These are phyloP conservation scores for Cladosporium sp. DNA, from an alignment of 2,329 filamentous ascomycete genomes.

Conservation along the genomic window DNA sequence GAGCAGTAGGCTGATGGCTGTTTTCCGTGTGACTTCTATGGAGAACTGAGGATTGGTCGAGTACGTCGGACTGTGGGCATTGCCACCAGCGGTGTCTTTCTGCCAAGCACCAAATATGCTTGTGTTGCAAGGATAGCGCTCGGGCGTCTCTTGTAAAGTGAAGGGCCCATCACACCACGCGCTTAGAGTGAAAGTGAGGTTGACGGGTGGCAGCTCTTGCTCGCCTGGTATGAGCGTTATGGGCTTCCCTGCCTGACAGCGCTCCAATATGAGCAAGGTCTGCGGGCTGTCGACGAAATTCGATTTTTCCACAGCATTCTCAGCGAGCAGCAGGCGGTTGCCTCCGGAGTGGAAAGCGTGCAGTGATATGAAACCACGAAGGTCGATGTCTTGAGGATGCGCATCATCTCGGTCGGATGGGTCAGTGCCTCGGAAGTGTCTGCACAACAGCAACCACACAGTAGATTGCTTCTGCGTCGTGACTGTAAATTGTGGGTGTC, in stretches of 20 bases:
- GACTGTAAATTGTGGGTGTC: constrained; percentile 62
- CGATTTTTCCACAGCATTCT: constrained; percentile 69
- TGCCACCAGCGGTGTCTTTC: constrained; percentile 77
- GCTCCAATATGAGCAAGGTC: constrained; percentile 75
- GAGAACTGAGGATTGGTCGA: constrained; percentile 85
- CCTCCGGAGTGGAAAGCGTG: constrained; percentile 75
- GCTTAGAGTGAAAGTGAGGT: constrained; percentile 84
- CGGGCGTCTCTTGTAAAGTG: constrained; percentile 60
- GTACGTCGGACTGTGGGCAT: constrained; percentile 73
- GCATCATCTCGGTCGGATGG: constrained; percentile 28
- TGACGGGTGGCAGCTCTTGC: constrained; percentile 70
- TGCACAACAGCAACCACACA: constrained; percentile 82
- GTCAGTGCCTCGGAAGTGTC: constrained; percentile 64
- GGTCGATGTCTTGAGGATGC: constrained; percentile 39
- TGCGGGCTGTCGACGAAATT: constrained; percentile 95
- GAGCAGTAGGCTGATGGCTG: constrained; percentile 71
- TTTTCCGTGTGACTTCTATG: constrained; percentile 57
- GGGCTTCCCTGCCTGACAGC: constrained; percentile 52
- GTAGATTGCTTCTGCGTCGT: constrained; percentile 56
- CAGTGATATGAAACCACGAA: constrained; percentile 79
- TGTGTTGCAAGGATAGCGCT: constrained; percentile 60
- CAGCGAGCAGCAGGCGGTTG: constrained; percentile 70
- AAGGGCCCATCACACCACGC: constrained; percentile 71
- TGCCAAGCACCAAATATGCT: constrained; percentile 71
- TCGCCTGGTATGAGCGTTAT: constrained; percentile 73